Evolutionary conservation across 257 asterid genomes (phyloP).

Genomic region (Fraxinus quadrangulata): DNA sequence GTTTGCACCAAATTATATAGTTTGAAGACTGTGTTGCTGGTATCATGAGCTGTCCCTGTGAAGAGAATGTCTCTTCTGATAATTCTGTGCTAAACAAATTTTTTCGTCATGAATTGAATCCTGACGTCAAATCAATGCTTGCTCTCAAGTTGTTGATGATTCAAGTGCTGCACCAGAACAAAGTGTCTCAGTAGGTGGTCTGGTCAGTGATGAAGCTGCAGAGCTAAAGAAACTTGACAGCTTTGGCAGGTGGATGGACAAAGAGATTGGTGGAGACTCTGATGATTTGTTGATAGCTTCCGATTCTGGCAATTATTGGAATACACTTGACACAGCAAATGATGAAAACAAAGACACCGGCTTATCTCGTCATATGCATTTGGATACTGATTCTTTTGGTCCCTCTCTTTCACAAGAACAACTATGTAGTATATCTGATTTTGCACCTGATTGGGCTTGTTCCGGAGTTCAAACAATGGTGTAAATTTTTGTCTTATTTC

Average conservation of each 20-base stretch:
- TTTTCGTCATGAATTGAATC: too few species aligned
- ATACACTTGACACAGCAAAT: slow-evolving; percentile 24
- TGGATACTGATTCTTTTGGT: slow-evolving; percentile 27
- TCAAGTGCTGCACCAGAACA: slow-evolving; percentile 17
- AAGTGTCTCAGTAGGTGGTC: slow-evolving; percentile 17
- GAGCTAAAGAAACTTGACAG: slow-evolving; percentile 31
- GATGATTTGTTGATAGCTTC: slow-evolving; percentile 29
- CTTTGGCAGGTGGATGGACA: slow-evolving; percentile 36
- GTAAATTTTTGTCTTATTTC: neutral
- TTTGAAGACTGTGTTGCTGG: too few species aligned
- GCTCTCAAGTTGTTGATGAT: neutral
- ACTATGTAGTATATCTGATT: slow-evolving; percentile 29
- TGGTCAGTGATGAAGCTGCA: slow-evolving; percentile 12
- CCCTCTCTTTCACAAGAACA: slow-evolving; percentile 32
- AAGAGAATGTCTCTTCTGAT: too few species aligned
- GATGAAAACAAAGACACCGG: slow-evolving; percentile 22
- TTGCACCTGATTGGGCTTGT: slow-evolving; percentile 36
- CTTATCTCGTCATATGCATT: slow-evolving; percentile 29
- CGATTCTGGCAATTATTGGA: slow-evolving; percentile 32
- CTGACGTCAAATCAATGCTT: neutral
- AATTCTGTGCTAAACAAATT: too few species aligned
- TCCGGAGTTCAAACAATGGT: slow-evolving; percentile 35
- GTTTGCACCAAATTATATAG: too few species aligned
- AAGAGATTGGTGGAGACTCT: slow-evolving; percentile 30
- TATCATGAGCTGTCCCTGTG: too few species aligned